Evolutionary conservation across 2,329 filamentous ascomycete species (phyloP), one percentile per base, ranked within the genome.

Genomic region (Diplodia scrobiculata): DNA sequence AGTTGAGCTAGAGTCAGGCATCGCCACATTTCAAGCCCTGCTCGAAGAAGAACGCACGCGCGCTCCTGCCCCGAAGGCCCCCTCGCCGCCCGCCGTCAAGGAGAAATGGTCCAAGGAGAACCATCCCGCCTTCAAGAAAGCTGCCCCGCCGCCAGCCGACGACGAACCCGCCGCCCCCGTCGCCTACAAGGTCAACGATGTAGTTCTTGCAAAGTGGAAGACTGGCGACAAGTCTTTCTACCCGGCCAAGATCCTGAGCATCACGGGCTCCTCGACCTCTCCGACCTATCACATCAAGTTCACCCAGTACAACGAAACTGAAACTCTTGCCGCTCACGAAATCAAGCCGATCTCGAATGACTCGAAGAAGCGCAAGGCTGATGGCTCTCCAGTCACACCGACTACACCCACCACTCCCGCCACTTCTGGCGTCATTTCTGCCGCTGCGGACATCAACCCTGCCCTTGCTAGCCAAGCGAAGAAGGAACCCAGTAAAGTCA

Each of bases 231-330:
- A 91, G 74, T 86, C 86, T 27, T 97, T 93, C 80, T 98, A 98
- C 80, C 89, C 92, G 53, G 95, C 93, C 50, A 89, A 91, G 73
- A 96, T 99, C 77, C 94, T 92, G 62, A 93, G 91, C 63, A 93
- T 97, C 72, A 97, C 94, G 25, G 95, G 95, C 67, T 97, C 92
- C 9, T 89, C 89, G n/a, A 90, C 88, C 51, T 91, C 91, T 63
- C 94, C 93, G 41, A 91, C 97, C 69, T 99, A 97, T 77, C 90
- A 91, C 55, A 93, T 99, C 77, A 95, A 91, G 72, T 99, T 98
- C 83, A 94, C 96, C 80, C 91, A 87, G 73, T 98, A 98, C 80
- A 41, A 90, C 68, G 92, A 98, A 73, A 91, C 97, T 70, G 89
- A 91, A 72, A 91, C 92, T 60, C 81, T 95, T 41, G 86, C 87